Evolutionary conservation across 805 yeast species (phyloP), one percentile per base, ranked within the genome.

Genomic region (Metschnikowia peoriensis): DNA sequence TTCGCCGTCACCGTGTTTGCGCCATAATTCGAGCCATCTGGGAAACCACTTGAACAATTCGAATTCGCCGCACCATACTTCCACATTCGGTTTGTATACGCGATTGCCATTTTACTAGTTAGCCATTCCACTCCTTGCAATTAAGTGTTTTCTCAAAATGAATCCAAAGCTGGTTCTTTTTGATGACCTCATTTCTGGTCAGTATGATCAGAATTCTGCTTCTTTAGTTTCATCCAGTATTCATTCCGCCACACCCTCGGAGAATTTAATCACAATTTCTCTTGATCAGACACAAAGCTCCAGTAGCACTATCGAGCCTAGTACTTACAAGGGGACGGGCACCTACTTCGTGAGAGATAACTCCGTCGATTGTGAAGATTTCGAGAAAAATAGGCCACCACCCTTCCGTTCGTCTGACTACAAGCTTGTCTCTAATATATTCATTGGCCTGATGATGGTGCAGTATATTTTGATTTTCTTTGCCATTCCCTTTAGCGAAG

Each of bases 401-500:
- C 28, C 38, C n/a, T 51, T 51, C 17, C 53, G 53, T 16, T 51
- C 50, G 12, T 17, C 48, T 8, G 47, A 49, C 16, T 52, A 52
- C 41, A 39, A 41, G n/a, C 49, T 50, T 28, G 41, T 49, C 14
- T 50, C 50, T 15, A 51, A 54, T 39, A 38, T 44, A 2, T 55
- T 55, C 32, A 41, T 55, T 11, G 58, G 56, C 1, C 44, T 61
- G 34, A 56, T 72, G 28, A 51, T 71, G 28, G 34, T 50, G 5
- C 73, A 72, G 52, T 72, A 73, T 51, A 51, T 70, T 17, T 47
- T 61, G 14, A 56, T 66, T 10, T 72, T 63, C 52, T 60, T 64
- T 11, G 62, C 65, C 11, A 68, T 70, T 12, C 76, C 77, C 1
- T 69, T 69, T 48, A 73, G 70, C 16, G 61, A 61, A 15, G 66